Evolutionary conservation across 139 green algal genomes (phyloP).

Genomic region (Limnomonas spitsbergensis): DNA sequence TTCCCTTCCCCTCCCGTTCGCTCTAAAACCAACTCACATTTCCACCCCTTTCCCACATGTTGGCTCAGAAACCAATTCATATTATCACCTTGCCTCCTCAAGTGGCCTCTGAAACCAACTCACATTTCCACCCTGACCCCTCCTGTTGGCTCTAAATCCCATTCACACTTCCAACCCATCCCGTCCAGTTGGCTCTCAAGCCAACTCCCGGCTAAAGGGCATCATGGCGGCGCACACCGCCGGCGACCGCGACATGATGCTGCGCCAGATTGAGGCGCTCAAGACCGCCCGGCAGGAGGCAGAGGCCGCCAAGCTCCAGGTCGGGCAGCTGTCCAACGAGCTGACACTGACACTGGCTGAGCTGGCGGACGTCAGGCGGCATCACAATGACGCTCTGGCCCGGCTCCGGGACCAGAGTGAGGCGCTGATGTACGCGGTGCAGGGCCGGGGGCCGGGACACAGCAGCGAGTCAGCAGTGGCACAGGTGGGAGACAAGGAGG

Average conservation of each 20-base stretch:
- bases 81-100: no score
- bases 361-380: slow-evolving; percentile 46
- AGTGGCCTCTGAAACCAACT: no score
- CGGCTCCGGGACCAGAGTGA: slow-evolving; percentile 48
- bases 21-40: no score
- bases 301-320: not conserved
- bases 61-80: no score
- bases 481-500: slow-evolving; percentile 15
- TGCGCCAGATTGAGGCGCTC: slow-evolving; percentile 59
- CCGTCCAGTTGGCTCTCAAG: no score
- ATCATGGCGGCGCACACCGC: not conserved
- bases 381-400: slow-evolving; percentile 61
- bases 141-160: no score
- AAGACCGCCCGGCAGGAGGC: slow-evolving; percentile 44
- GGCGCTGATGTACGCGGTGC: slow-evolving; percentile 40
- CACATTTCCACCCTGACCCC: no score
- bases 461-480: slow-evolving; percentile 30
- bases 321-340: slow-evolving; percentile 6
- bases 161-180: no score
- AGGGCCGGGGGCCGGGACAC: slow-evolving; percentile 21
- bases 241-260: slow-evolving; percentile 40
- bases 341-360: not conserved
- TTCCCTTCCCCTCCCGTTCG: no score
- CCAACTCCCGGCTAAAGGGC: slow-evolving; percentile 6
- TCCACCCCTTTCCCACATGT: no score